These are phyloP conservation scores for Trichoderma sp. DNA, from an alignment of 2,329 filamentous ascomycete species.

Conservation along the genomic window DNA sequence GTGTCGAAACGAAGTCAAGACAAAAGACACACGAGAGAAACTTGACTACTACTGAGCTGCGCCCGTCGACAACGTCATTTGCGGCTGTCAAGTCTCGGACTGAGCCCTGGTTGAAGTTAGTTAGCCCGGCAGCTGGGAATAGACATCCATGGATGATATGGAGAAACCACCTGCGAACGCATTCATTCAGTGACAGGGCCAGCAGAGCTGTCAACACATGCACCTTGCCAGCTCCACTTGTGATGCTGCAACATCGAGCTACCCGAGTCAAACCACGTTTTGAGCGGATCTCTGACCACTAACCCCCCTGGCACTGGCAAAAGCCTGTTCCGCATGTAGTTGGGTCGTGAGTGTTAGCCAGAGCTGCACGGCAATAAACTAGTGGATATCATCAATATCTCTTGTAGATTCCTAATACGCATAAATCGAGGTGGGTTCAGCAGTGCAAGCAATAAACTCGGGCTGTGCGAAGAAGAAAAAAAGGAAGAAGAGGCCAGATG, in stretches of 20 bases:
- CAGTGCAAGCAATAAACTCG: neutral
- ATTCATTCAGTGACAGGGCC: neutral
- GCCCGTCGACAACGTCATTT: neutral
- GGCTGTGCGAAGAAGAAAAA: neutral
- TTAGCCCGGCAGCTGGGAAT: neutral
- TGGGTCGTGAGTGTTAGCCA: neutral
- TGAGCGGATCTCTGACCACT: neutral
- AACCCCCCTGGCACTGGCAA: neutral
- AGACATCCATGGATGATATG: neutral
- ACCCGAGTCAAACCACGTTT: neutral
- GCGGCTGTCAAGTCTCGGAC: neutral
- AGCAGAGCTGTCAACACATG: neutral
- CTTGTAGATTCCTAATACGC: neutral
- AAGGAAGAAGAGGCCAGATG: neutral
- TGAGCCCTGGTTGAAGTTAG: neutral
- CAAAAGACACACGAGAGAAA: neutral
- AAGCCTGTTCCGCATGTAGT: neutral
- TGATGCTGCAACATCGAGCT: neutral
- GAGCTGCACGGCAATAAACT: neutral
- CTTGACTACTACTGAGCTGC: neutral
- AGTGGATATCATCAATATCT: neutral
- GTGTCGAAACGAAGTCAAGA: neutral
- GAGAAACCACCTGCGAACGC: neutral
- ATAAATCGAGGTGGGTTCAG: neutral
- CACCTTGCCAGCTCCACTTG: neutral